Conservation (phyloP, 192 early-diverging fungal species). For the Coemansia umbellata region DNA sequence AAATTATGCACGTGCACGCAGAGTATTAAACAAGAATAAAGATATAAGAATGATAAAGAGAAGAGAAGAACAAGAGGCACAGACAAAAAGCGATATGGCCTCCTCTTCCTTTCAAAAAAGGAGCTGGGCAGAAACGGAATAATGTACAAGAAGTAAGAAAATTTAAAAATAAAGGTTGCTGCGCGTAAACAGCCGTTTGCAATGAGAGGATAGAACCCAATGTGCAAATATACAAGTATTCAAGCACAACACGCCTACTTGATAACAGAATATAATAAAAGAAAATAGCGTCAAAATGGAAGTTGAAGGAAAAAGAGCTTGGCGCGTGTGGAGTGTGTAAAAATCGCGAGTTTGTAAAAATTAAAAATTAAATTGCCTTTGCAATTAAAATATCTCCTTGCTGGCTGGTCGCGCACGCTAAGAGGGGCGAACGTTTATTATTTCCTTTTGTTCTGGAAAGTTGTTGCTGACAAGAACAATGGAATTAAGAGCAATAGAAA, state of each 20-base stretch:
- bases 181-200: neutral
- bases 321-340: neutral
- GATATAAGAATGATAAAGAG: constrained; percentile 7
- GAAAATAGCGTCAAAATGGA: neutral
- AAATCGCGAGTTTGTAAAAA: too few species aligned
- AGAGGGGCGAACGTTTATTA: neutral
- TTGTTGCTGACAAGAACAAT: neutral
- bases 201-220: too few species aligned
- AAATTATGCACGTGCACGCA: constrained; percentile 16
- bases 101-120: too few species aligned
- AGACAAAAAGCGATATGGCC: too few species aligned
- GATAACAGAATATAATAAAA: neutral
- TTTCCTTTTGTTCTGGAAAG: neutral
- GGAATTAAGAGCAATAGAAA: too few species aligned
- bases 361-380: too few species aligned
- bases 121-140: too few species aligned
- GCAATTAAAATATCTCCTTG: neutral
- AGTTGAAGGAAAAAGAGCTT: neutral
- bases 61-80: constrained; percentile 14
- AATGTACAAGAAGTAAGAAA: constrained; percentile 2
- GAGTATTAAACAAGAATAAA: neutral
- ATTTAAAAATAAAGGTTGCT: neutral
- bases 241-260: neutral
- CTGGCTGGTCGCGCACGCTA: too few species aligned
- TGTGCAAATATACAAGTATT: neutral